Conservation (phyloP, 2,329 filamentous ascomycete genomes). For the Rosellinia necatrix region DNA sequence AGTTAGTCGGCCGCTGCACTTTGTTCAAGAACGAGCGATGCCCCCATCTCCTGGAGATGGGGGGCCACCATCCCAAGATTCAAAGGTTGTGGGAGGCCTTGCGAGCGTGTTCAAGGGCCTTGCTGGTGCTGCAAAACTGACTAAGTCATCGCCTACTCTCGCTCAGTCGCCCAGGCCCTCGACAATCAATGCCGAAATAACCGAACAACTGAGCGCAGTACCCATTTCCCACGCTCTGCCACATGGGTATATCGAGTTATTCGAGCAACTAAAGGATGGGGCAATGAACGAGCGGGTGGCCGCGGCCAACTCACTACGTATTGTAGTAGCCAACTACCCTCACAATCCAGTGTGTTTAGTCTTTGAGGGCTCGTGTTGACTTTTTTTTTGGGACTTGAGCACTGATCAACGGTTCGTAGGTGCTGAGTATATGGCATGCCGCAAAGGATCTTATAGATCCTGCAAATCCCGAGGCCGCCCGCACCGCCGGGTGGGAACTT, state of each 20-base stretch:
- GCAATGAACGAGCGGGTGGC: constrained; percentile 57
- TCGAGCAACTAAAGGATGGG: constrained; percentile 59
- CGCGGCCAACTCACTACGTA: constrained; percentile 62
- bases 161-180: constrained; percentile 46
- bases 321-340: constrained; percentile 62
- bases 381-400: not conserved
- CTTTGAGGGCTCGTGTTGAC: no score
- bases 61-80: constrained; percentile 56
- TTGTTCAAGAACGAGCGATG: constrained; percentile 54
- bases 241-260: constrained; percentile 57
- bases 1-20: constrained; percentile 47
- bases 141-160: constrained; percentile 54
- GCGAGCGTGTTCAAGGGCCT: constrained; percentile 68
- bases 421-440: constrained; percentile 68
- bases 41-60: constrained; percentile 64
- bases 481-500: constrained; percentile 67
- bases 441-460: constrained; percentile 68
- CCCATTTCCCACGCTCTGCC: constrained; percentile 51
- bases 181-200: constrained; percentile 44
- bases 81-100: constrained; percentile 59
- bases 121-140: constrained; percentile 56
- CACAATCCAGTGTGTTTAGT: constrained; percentile 50
- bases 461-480: constrained; percentile 56
- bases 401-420: constrained; percentile 25
- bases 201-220: constrained; percentile 52